Evolutionary conservation across 805 yeast genomes (phyloP).

Genomic region (Maudiozyma barnettii): DNA sequence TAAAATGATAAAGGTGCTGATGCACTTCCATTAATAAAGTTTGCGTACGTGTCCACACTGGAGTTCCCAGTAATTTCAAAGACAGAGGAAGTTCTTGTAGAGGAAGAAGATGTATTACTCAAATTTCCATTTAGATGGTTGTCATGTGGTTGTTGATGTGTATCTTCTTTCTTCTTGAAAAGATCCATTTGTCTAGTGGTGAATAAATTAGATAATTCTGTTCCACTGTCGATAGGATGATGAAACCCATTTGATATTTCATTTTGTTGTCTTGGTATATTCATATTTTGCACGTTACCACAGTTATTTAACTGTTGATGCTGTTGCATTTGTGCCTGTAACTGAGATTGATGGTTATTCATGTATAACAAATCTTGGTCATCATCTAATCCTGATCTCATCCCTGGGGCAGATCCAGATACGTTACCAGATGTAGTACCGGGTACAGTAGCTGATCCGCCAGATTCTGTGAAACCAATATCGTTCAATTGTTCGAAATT

Average conservation of each 20-base stretch:
- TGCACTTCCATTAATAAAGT: neutral
- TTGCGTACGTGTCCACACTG: neutral
- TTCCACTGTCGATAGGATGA: constrained; percentile 1
- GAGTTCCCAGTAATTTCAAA: neutral
- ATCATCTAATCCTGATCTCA: neutral
- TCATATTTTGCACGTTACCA: neutral
- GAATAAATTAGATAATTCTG: constrained; percentile 50
- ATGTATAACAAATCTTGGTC: neutral
- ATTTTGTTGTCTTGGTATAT: neutral
- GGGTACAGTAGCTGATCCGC: neutral
- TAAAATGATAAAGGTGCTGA: neutral
- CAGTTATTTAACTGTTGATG: neutral
- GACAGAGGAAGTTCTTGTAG: neutral
- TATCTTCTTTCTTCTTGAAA: constrained; percentile 36
- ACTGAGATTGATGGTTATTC: neutral
- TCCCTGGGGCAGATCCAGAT: neutral
- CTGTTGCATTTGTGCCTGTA: neutral
- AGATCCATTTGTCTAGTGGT: constrained; percentile 58
- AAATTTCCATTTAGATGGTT: neutral
- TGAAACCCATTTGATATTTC: neutral
- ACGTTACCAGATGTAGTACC: neutral
- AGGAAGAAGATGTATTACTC: neutral
- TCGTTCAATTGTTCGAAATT: constrained; percentile 39
- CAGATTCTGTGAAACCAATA: constrained; percentile 40
- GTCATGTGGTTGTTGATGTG: neutral